Conservation (phyloP, 1,284 basidiomycete species). For the Sporisorium scitamineum region DNA sequence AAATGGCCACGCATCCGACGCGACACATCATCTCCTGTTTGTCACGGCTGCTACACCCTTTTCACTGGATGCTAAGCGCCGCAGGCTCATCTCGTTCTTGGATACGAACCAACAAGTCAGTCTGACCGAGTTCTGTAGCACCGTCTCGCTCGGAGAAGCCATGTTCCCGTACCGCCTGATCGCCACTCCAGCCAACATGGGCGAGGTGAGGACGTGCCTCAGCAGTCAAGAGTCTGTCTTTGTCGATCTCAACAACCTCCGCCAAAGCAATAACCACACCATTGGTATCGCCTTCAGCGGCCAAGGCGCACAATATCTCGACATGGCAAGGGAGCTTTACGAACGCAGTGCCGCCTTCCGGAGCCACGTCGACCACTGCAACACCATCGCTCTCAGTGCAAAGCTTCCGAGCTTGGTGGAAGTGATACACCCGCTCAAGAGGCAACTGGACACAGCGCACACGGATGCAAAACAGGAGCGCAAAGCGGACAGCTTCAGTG, state of each 20-base stretch:
- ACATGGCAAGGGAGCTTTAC: constrained; percentile 48
- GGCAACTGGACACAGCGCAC: too few species aligned
- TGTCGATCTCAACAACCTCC: neutral
- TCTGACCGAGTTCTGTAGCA: constrained; percentile 45
- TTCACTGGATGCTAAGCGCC: constrained; percentile 39
- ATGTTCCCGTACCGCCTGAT: constrained; percentile 37
- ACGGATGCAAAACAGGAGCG: neutral
- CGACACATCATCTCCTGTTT: constrained; percentile 23
- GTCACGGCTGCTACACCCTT: constrained; percentile 45
- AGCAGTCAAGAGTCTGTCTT: constrained; percentile 39
- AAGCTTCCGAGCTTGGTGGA: constrained; percentile 29
- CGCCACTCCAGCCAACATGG: constrained; percentile 20
- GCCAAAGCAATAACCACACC: neutral
- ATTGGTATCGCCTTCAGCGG: constrained; percentile 49
- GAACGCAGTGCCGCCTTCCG: constrained; percentile 32
- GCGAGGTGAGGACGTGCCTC: constrained; percentile 26
- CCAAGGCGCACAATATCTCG: constrained; percentile 51
- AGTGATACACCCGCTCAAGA: constrained; percentile 30
- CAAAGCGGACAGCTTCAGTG: constrained; percentile 35
- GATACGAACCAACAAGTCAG: constrained; percentile 17
- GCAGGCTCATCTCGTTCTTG: constrained; percentile 35
- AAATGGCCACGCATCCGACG: neutral
- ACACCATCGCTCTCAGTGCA: constrained; percentile 25
- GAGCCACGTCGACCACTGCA: constrained; percentile 32
- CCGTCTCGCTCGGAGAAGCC: constrained; percentile 36